Percentiles rank a stretch among this genome's conserved stretches.
Conservation (phyloP, 495 filamentous ascomycete species). For the Aspergillus funiculosus region DNA sequence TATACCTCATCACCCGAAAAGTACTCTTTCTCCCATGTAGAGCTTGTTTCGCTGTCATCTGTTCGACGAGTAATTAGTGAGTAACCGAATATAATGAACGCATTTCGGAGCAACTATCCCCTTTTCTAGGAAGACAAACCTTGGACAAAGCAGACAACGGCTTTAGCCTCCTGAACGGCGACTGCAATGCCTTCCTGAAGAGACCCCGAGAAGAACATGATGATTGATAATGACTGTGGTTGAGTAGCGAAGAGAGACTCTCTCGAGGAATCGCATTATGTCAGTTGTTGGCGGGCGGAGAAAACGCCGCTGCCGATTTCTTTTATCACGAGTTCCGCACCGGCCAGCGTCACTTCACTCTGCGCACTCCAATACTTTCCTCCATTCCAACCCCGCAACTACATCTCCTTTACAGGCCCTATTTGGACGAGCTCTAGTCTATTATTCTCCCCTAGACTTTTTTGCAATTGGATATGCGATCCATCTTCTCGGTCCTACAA, state of each 20-base stretch:
- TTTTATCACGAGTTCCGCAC: too few relatives aligned
- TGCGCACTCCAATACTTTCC: too few relatives aligned
- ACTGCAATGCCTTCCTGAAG: constrained; percentile 71
- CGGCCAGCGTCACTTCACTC: too few relatives aligned
- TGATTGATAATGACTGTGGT: constrained; percentile 12
- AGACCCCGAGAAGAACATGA: constrained; percentile 74
- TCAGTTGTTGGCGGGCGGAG: background rate
- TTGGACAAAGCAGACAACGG: constrained; percentile 64
- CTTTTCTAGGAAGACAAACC: constrained; percentile 41
- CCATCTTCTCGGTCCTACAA: constrained; percentile 28
- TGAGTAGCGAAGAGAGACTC: constrained; percentile 7
- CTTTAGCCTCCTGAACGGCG: constrained; percentile 61
- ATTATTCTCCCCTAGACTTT: too few relatives aligned
- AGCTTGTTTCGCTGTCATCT: constrained; percentile 64
- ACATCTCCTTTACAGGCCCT: too few relatives aligned
- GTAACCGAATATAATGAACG: constrained; percentile 1
- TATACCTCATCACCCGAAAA: constrained; percentile 52
- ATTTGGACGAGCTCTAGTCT: too few relatives aligned
- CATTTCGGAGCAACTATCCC: background rate
- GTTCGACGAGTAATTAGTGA: constrained; percentile 10
- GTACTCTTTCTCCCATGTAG: constrained; percentile 70
- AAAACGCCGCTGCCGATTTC: too few relatives aligned
- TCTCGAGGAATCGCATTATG: background rate
- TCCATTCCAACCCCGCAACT: too few relatives aligned
- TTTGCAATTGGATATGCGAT: constrained; percentile 25